phyloP scores from a whole-genome alignment of 768 basidiomycete genomes.

The Russula sp. region DNA sequence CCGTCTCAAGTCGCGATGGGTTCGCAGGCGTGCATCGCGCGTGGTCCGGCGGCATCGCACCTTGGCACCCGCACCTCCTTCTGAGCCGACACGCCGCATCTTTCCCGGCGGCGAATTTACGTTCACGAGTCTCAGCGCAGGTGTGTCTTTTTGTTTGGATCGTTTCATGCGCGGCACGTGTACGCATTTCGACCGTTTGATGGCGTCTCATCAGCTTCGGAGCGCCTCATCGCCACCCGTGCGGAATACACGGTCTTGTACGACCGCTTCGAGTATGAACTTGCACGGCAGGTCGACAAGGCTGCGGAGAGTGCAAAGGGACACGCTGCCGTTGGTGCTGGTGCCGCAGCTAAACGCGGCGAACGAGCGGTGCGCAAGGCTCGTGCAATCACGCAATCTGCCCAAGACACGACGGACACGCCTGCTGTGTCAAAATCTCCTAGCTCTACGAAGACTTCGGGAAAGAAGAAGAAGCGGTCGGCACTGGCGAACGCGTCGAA shows the following conservation, averaged over 20 bases:
- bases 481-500: conserved; percentile 90
- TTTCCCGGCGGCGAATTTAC: conserved; percentile 52
- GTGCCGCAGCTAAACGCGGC: conserved; percentile 26
- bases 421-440: conserved; percentile 27
- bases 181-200: conserved; percentile 21
- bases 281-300: conserved; percentile 62
- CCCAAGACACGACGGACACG: conserved; percentile 35
- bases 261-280: conserved; percentile 65
- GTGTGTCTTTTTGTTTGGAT: conserved; percentile 49
- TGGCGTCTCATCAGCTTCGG: conserved; percentile 49
- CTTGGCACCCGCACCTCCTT: conserved; percentile 36
- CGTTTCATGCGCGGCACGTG: conserved; percentile 23
- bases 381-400: conserved; percentile 31
- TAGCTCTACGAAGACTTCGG: conserved; percentile 28
- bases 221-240: conserved; percentile 61
- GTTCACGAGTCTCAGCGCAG: conserved; percentile 56
- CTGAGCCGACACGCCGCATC: conserved; percentile 29
- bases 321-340: conserved; percentile 36
- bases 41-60: conserved; percentile 41
- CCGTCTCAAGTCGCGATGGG: conserved; percentile 35
- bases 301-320: conserved; percentile 46
- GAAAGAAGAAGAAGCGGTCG: conserved; percentile 92
- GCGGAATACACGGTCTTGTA: conserved; percentile 63
- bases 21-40: conserved; percentile 49
- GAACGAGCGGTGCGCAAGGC: conserved; percentile 18